Conservation (phyloP, 768 basidiomycete genomes). For the Termitomyces sp. region DNA sequence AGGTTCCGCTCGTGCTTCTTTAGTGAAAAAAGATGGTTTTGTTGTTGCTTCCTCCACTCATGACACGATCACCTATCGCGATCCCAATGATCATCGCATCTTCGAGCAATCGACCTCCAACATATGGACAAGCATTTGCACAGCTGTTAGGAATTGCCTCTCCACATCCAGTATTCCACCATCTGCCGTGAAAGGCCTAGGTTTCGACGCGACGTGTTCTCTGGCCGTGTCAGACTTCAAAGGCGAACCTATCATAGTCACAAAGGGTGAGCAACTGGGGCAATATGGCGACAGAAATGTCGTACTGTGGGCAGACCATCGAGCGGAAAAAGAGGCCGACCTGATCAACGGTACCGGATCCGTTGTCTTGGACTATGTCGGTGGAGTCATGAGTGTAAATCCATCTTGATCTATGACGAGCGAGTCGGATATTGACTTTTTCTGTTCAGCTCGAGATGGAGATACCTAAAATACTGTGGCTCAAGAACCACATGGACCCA, state of each 20-base stretch:
- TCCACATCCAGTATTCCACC: constrained; percentile 51
- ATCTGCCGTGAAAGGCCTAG: constrained; percentile 74
- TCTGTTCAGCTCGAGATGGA: constrained; percentile 88
- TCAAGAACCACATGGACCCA: constrained; percentile 82
- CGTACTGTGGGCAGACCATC: constrained; percentile 95
- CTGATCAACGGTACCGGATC: constrained; percentile 84
- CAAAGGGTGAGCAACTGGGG: constrained; percentile 63
- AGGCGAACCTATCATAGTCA: constrained; percentile 74
- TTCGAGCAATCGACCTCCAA: constrained; percentile 94
- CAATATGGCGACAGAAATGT: constrained; percentile 75
- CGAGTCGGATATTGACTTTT: not conserved
- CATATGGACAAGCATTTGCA: constrained; percentile 76
- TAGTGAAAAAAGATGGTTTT: constrained; percentile 66
- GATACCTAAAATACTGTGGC: constrained; percentile 95
- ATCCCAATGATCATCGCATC: constrained; percentile 81
- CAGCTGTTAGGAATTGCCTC: constrained; percentile 62
- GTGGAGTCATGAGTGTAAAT: constrained; percentile 90
- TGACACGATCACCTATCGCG: constrained; percentile 83
- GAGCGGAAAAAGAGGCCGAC: constrained; percentile 89
- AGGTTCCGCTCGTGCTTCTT: constrained; percentile 85
- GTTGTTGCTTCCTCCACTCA: constrained; percentile 78
- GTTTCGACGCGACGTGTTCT: constrained; percentile 97
- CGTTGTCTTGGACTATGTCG: constrained; percentile 89
- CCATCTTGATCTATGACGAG: not conserved
- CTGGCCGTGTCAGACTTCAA: constrained; percentile 78